A percentile compares a stretch with the other conserved stretches of the same genome.
These are phyloP conservation scores for Didymella exigua DNA, from an alignment of 2,329 filamentous ascomycete genomes.

Conservation along the genomic window DNA sequence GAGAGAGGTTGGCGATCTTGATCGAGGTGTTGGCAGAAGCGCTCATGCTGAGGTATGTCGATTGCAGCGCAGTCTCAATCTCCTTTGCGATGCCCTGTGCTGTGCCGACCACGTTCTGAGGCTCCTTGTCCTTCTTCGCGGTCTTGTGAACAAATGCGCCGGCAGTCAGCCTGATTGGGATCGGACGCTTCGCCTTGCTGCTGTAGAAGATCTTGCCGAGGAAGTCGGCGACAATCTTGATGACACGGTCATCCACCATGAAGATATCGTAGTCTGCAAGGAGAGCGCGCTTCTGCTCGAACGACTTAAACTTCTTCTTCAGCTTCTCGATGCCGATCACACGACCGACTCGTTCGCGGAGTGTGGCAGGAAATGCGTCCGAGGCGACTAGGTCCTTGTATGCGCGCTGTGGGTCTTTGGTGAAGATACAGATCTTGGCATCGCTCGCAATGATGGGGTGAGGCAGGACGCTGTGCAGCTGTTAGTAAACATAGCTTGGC, in stretches of 20 bases:
- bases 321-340: slow-evolving; percentile 85
- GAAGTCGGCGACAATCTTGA: slow-evolving; percentile 71
- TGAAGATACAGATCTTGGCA: slow-evolving; percentile 82
- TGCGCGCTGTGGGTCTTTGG: slow-evolving; percentile 77
- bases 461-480: slow-evolving; percentile 61
- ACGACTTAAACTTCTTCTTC: slow-evolving; percentile 86
- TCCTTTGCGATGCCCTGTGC: slow-evolving; percentile 75
- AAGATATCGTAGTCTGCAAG: slow-evolving; percentile 89
- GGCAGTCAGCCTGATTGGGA: slow-evolving; percentile 76
- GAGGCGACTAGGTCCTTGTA: slow-evolving; percentile 89
- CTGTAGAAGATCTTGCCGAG: slow-evolving; percentile 96
- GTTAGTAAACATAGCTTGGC: slow-evolving; percentile 17
- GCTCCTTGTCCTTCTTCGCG: slow-evolving; percentile 44
- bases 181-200: slow-evolving; percentile 78
- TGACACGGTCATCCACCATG: slow-evolving; percentile 86
- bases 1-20: slow-evolving; percentile 76
- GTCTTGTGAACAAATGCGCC: slow-evolving; percentile 65
- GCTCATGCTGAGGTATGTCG: slow-evolving; percentile 80
- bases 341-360: slow-evolving; percentile 56
- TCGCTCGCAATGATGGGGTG: slow-evolving; percentile 72
- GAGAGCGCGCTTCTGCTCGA: slow-evolving; percentile 79
- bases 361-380: slow-evolving; percentile 60
- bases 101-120: slow-evolving; percentile 56
- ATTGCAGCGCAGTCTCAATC: slow-evolving; percentile 75
- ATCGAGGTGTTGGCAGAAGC: slow-evolving; percentile 81